Conservation (phyloP, 2,329 filamentous ascomycete species). For the Phialemonium atrogriseum region DNA sequence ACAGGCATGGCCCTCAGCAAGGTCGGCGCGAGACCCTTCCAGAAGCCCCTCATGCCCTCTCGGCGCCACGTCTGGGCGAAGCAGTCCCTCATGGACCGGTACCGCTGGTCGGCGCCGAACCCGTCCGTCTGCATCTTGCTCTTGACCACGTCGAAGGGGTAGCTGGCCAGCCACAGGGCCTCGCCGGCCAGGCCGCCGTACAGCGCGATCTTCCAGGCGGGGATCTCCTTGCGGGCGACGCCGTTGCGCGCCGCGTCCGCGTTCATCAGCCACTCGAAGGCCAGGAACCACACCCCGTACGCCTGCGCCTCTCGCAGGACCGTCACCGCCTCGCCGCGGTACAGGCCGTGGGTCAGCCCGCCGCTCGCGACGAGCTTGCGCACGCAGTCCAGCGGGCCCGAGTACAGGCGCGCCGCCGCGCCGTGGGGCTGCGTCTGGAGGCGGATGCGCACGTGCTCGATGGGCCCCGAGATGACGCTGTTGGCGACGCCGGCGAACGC, state of each 20-base stretch:
- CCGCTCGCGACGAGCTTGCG: constrained; percentile 66
- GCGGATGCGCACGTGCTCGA: constrained; percentile 94
- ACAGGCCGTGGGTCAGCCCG: constrained; percentile 65
- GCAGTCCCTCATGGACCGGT: constrained; percentile 78
- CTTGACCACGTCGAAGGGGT: constrained; percentile 96
- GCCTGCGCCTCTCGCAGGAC: constrained; percentile 84
- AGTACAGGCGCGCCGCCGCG: constrained; percentile 65
- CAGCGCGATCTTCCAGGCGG: constrained; percentile 76
- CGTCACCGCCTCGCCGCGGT: constrained; percentile 82
- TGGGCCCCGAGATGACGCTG: constrained; percentile 77
- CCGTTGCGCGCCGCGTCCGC: constrained; percentile 70
- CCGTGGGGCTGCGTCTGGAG: constrained; percentile 95
- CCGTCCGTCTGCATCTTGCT: constrained; percentile 99
- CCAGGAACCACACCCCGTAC: constrained; percentile 91
- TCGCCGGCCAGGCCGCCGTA: constrained; percentile 94
- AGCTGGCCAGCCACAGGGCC: constrained; percentile 85
- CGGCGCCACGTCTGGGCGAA: constrained; percentile 72
- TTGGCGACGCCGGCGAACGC: constrained; percentile 92
- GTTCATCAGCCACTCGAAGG: constrained; percentile 97
- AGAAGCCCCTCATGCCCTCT: constrained; percentile 80
- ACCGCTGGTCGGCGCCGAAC: constrained; percentile 65
- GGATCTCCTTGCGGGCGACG: constrained; percentile 67
- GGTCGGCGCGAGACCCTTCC: constrained; percentile 88
- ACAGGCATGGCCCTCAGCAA: constrained; percentile 94
- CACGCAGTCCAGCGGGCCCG: constrained; percentile 82